Evolutionary conservation across 1,284 basidiomycete species (phyloP), one percentile per base, ranked within the genome.

Genomic region (Phylloboletellus chloephorus): DNA sequence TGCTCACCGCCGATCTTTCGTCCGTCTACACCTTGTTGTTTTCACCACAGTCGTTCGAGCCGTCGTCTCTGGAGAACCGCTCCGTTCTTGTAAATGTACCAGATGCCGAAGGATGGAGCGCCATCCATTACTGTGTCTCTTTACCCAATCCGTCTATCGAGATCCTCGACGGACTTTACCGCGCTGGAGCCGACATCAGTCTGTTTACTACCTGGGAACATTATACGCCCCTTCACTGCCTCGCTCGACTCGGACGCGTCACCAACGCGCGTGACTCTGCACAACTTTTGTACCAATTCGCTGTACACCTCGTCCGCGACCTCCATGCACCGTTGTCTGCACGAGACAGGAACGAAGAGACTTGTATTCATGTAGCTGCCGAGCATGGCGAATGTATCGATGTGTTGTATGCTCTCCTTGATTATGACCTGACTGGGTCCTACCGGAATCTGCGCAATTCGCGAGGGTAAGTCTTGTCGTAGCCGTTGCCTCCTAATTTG

Each of bases 341-440:
- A 12, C 63, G 68, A 24, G 93, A 97, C 64, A 79, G 76, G 39
- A 76, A 90, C 43, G 88, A 90, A 31, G 85, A 97, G 55, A 95
- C 89, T 33, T 94, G 93, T 51, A 80, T 97, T 48, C 94, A 98
- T 67, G 73, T 97, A 40, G 94, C 94, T 15, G 94, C 95, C 5
- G 85, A 92, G 52, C 83, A 86, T 46, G 95, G 94, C 9, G 79
- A 85, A 43, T 81, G 70, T 58, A 61, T 76, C 16, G 77, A 80
- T 41, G 60, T 86, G 15, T 61, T 87, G 28, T 65, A 68, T 39
- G 71, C 79, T 31, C 65, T 87, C 46, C 67, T 86, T 30, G 73
- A 79, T 34, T 79, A 74, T 48, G 84, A 87, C 56, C 61, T 65
- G 0, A 72, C 68, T 5, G 72, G 76, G 21, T 53, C 64, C 4